Percentiles rank a stretch among this genome's conserved stretches.
phyloP scores from a whole-genome alignment of 2,329 filamentous ascomycete species.

The Monosporascus cannonballus region DNA sequence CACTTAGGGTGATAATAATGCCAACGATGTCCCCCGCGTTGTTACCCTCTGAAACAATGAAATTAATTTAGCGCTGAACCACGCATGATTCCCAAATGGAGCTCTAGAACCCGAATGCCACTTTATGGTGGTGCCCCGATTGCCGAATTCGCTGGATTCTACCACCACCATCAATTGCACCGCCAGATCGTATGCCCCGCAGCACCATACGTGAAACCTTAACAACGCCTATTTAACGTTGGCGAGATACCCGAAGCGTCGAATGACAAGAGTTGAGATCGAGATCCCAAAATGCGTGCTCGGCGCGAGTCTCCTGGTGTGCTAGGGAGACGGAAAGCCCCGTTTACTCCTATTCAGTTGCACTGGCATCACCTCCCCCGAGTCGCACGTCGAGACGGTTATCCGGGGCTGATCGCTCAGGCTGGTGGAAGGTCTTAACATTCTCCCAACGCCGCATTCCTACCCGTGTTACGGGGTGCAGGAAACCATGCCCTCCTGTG shows the following conservation, averaged over 20 bases:
- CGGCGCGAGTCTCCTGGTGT: not conserved
- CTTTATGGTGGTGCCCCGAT: slow-evolving; percentile 19
- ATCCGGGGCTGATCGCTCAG: not conserved
- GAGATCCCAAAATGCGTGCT: not conserved
- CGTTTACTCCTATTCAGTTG: too few relatives aligned
- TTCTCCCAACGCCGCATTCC: slow-evolving; percentile 15
- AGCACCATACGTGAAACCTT: too few relatives aligned
- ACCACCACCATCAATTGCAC: slow-evolving; percentile 2
- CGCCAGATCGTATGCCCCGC: too few relatives aligned
- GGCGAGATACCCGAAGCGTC: not conserved
- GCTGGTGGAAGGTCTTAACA: slow-evolving; percentile 8
- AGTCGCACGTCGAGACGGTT: too few relatives aligned
- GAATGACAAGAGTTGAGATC: not conserved
- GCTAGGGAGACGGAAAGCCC: too few relatives aligned
- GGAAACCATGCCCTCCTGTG: slow-evolving; percentile 12
- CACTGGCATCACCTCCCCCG: too few relatives aligned
- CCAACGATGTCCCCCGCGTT: not conserved
- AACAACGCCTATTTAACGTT: not conserved
- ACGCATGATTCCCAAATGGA: slow-evolving; percentile 18
- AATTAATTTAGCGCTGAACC: slow-evolving; percentile 6
- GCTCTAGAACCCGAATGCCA: slow-evolving; percentile 18
- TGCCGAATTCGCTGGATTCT: slow-evolving; percentile 22
- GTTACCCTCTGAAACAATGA: not conserved
- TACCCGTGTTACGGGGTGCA: slow-evolving; percentile 9
- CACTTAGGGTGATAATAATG: not conserved